These are phyloP conservation scores for Tetrahymena borealis DNA, from an alignment of 73 alveolate species.

Conservation along the genomic window DNA sequence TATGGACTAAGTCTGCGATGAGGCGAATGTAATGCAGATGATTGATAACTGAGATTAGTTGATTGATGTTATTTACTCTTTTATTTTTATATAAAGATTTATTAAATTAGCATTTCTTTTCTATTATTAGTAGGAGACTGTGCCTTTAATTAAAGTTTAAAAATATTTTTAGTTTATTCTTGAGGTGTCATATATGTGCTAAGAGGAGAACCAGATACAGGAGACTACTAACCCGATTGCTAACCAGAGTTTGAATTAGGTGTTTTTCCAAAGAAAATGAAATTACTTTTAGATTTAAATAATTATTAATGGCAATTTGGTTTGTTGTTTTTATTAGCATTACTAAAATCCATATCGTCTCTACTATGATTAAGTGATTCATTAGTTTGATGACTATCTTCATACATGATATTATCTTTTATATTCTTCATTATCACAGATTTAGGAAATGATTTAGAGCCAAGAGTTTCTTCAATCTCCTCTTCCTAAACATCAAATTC, in stretches of 20 bases:
- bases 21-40: background rate
- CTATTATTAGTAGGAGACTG: background rate
- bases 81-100: background rate
- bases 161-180: background rate
- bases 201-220: background rate
- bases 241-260: background rate
- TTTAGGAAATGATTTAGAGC: background rate
- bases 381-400: background rate
- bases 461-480: background rate
- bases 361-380: background rate
- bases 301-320: background rate
- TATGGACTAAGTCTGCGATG: background rate
- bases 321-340: background rate
- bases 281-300: background rate
- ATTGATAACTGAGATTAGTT: too few species aligned
- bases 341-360: background rate
- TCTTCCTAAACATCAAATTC: background rate
- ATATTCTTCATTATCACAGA: background rate
- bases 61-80: background rate
- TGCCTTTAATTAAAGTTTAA: background rate
- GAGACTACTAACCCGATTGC: background rate
- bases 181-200: background rate
- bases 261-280: background rate
- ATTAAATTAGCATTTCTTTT: background rate
- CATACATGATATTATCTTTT: background rate